Base-by-base conservation (phyloP, 495 filamentous ascomycete genomes). In the Podospora fimiseda region DNA sequence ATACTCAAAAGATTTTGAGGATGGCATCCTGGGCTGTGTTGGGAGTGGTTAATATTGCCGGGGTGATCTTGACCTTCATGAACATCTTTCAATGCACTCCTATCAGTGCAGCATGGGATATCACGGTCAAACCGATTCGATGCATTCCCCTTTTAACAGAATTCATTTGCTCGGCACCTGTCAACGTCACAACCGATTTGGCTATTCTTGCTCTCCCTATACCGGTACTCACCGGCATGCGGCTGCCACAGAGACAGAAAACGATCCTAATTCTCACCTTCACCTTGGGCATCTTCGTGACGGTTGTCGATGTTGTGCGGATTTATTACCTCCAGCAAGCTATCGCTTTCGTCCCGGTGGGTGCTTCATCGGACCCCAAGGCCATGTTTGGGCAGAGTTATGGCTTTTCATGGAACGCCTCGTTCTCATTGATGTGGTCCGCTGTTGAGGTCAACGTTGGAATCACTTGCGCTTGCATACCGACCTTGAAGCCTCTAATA, bases 81-180 rank as follows among this genome's bases (percentile, higher is more conserved):
- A 94, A 92, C 64, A 81, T 92, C 60, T 89, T 95, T 57, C 91
- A 95, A 73, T 97, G 92, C 66, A 67, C 65, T n/a, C 92, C 92
- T 2, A 66, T 90, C 42, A 56, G 64, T 30, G 85, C 85, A 40
- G 83, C 78, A 5, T 89, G 65, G 70, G 76, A 63, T 67, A 74
- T 50, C 21, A 70, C 15, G 66, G 73, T 62, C 9, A 39, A 60
- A 3, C 44, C 67, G 23, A 73, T 77, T 22, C 67, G 69, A 11
- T 94, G 89, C 60, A 85, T 79, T 54, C 83, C 89, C 49, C 83
- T 92, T 40, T 72, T 94, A 48, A 88, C 86, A 24, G 77, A 92
- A 43, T 94, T 90, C 65, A 81, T 92, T 18, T 90, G 86, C 51
- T 89, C 88, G 0, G 84, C 88, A 0, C 89, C 89, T 1, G 78